Evolutionary conservation across 139 green algal genomes (phyloP), one percentile per base, ranked within the genome.

Genomic region (Edaphochlamys debaryana): DNA sequence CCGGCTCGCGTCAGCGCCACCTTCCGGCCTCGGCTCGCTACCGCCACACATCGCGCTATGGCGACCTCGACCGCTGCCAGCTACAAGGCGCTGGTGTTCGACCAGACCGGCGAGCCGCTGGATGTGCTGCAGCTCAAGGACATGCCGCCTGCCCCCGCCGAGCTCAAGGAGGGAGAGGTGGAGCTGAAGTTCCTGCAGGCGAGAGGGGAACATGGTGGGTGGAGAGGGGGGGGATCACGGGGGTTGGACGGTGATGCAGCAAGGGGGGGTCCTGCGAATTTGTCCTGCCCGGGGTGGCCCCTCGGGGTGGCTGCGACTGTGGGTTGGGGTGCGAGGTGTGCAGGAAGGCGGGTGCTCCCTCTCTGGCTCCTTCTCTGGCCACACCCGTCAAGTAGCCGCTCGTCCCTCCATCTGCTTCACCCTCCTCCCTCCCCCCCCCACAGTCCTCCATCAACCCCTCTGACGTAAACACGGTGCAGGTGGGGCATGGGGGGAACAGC

Each of bases 391-490:
- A 54, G 13, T 54, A 9, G 45, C 45, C 45, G 45, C 9, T 9
- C 45, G 11, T 13, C 45, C 45, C 13, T 13, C 9, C 11, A 54
- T 9, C 45, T 13, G 45, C 15, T 62, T 40, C 42, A 22, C 42
- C 1, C 67, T 13, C 38, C 38, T 3, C 67, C 40, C 30, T 41
- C 29, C 68, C 42, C 34, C 34, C 4, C 63, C 58, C 34, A 29
- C 88, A 96, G 94, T 87, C 92, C 0, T 93, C 94, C 30, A 91
- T 98, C 69, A 97, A 98, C 84, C 93, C 94, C 1, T 87, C 87
- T 13, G 95, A 98, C 88, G 87, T 98, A 72, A 98, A 97, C 81
- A 95, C 90, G 1, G 84, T 98, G 0, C 87, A 95, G 69, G 93
- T 92, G 15, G 88, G 74, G 78, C 93, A 94, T 66, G 85, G 86